Percentiles rank a stretch among this genome's conserved stretches.
These are phyloP conservation scores for Botryotinia narcissicola DNA, from an alignment of 2,329 filamentous ascomycete genomes.

Conservation along the genomic window DNA sequence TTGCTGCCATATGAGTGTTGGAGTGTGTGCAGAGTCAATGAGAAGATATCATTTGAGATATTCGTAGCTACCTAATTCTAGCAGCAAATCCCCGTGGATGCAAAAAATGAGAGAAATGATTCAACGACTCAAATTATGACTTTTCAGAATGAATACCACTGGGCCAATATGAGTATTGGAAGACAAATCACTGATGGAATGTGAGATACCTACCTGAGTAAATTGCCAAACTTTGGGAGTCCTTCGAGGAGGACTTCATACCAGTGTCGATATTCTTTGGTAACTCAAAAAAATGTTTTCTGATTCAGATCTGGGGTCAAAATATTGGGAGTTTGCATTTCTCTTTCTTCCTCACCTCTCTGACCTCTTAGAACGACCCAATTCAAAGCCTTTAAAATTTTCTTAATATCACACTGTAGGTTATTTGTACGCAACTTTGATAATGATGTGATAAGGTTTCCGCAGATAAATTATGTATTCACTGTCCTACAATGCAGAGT, in stretches of 20 bases:
- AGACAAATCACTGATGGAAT: too few species aligned
- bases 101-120: too few species aligned
- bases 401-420: rapidly evolving
- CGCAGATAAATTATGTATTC: not conserved
- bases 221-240: not conserved
- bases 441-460: not conserved
- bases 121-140: too few species aligned
- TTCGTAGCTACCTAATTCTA: too few species aligned
- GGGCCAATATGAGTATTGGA: too few species aligned
- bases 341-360: too few species aligned
- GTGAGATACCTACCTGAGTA: too few species aligned
- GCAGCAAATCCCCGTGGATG: too few species aligned
- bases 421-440: not conserved
- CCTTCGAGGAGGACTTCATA: not conserved
- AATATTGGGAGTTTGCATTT: not conserved
- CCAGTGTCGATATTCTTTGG: not conserved
- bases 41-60: too few species aligned
- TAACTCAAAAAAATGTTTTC: not conserved
- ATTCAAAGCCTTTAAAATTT: not conserved
- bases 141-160: too few species aligned
- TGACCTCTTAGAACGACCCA: not conserved
- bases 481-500: not conserved
- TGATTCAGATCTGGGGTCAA: not conserved
- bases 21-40: too few species aligned
- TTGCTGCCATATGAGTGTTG: too few species aligned